Evolutionary conservation across 306 rosid species (phyloP).

Genomic region (Prunus davidiana): DNA sequence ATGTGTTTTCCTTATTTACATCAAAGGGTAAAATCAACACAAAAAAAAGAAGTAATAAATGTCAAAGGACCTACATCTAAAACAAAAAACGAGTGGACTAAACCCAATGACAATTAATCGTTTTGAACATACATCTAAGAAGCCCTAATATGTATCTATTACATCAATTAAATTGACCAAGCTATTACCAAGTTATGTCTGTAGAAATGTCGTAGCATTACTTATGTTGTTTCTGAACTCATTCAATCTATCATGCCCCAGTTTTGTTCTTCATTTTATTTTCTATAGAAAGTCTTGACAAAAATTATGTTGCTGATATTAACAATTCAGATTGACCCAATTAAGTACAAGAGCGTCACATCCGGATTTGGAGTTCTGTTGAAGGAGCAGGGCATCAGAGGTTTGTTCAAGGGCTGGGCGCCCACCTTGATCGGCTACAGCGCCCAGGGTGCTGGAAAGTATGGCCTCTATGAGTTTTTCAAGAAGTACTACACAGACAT

Average conservation of each 20-base stretch:
- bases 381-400: slow-evolving; percentile 70
- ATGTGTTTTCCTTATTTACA: too few relatives aligned
- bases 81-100: too few relatives aligned
- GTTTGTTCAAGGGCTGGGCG: slow-evolving; percentile 77
- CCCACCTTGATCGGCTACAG: slow-evolving; percentile 85
- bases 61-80: too few relatives aligned
- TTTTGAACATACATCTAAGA: too few relatives aligned
- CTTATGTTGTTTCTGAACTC: not conserved
- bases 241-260: not conserved
- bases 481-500: slow-evolving; percentile 80
- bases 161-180: not conserved
- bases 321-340: slow-evolving; percentile 52
- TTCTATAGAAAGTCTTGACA: too few relatives aligned
- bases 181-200: too few relatives aligned
- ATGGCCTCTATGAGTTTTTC: slow-evolving; percentile 77
- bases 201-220: not conserved
- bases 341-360: slow-evolving; percentile 59
- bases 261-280: too few relatives aligned
- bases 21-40: too few relatives aligned
- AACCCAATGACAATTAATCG: too few relatives aligned
- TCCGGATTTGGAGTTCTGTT: slow-evolving; percentile 71
- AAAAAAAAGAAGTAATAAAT: too few relatives aligned
- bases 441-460: slow-evolving; percentile 83
- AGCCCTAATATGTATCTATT: not conserved
- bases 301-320: too few relatives aligned